Evolutionary conservation across 345 rosid genomes (phyloP).

Genomic region (Hibiscus trionum): DNA sequence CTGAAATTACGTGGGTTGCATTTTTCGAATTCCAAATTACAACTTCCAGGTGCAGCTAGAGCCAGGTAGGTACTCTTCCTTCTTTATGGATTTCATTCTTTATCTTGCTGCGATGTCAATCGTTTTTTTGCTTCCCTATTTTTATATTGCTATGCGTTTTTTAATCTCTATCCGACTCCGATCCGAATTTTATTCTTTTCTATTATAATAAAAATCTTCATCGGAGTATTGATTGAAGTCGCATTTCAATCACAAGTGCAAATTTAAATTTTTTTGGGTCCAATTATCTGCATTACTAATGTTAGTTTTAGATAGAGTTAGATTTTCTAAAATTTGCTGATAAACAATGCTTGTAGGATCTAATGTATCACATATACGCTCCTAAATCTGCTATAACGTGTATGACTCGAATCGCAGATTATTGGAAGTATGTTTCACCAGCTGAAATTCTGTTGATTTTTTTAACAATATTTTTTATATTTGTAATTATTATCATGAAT

Average conservation of each 20-base stretch:
- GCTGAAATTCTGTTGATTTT: background rate
- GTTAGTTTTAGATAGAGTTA: background rate
- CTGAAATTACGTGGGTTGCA: too few relatives aligned
- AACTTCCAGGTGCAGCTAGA: too few relatives aligned
- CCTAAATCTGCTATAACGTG: too few relatives aligned
- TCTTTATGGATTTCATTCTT: too few relatives aligned
- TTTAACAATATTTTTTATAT: background rate
- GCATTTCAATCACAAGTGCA: background rate
- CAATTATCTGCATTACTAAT: background rate
- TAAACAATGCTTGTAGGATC: background rate
- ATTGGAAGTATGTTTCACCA: background rate
- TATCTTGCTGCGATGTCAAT: too few relatives aligned
- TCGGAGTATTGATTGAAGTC: background rate
- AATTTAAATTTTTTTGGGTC: background rate
- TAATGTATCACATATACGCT: background rate
- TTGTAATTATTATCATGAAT: background rate
- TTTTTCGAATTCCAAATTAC: too few relatives aligned
- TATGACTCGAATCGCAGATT: too few relatives aligned
- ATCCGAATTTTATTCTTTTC: background rate
- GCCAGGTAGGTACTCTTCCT: background rate
- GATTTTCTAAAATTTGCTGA: slow-evolving; percentile 1
- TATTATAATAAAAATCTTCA: background rate
- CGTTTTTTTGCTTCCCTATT: too few relatives aligned
- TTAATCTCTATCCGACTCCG: too few relatives aligned
- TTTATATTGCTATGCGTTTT: too few relatives aligned